A percentile compares a stretch with the other conserved stretches of the same genome.
Conservation (phyloP, 371 early-diverging fungal species). For the Mortierella sp. region DNA sequence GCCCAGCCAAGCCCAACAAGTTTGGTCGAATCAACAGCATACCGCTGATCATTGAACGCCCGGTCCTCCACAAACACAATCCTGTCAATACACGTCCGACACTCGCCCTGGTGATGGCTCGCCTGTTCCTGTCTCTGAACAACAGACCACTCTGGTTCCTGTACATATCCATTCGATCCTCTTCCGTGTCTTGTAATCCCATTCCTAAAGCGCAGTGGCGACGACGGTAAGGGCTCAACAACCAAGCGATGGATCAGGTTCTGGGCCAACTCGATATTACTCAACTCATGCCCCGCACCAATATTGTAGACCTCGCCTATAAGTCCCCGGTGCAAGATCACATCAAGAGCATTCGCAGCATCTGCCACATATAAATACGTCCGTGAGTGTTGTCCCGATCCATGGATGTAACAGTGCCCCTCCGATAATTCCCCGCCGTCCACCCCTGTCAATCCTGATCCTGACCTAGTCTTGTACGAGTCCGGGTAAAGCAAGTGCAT, state of each 20-base stretch:
- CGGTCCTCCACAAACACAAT: conserved; percentile 85
- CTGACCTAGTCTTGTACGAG: background rate
- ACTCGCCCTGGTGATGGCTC: conserved; percentile 17
- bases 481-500: conserved; percentile 74
- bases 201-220: background rate
- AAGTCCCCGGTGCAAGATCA: conserved; percentile 75
- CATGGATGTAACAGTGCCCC: conserved; percentile 78
- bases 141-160: background rate
- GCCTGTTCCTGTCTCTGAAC: background rate
- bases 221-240: conserved; percentile 55
- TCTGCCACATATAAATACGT: conserved; percentile 87
- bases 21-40: conserved; percentile 83
- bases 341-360: conserved; percentile 81
- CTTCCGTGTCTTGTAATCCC: background rate
- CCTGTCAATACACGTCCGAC: conserved; percentile 38
- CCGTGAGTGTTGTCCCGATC: conserved; percentile 83
- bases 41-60: conserved; percentile 86
- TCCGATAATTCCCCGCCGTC: background rate
- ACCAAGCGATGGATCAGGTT: conserved; percentile 71
- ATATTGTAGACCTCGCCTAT: conserved; percentile 90
- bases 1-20: conserved; percentile 80
- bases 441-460: background rate
- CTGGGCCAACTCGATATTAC: conserved; percentile 79
- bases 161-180: background rate
- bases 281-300: conserved; percentile 82